Conservation (phyloP, 495 filamentous ascomycete species). For the Cryomyces minteri region DNA sequence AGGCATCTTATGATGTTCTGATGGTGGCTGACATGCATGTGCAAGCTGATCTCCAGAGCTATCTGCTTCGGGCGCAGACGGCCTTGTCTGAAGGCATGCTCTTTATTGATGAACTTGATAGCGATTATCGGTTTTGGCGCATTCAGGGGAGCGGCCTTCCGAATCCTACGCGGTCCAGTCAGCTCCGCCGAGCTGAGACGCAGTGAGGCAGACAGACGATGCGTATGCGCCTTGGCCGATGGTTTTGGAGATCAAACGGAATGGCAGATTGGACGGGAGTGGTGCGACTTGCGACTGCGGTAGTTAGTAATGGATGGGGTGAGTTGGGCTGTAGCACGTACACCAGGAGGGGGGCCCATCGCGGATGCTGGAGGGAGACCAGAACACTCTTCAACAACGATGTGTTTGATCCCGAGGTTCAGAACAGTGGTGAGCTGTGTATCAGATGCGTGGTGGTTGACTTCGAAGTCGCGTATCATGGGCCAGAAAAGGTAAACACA, state of each 20-base stretch:
- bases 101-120: constrained; percentile 97
- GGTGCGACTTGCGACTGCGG: constrained; percentile 69
- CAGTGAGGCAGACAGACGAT: constrained; percentile 40
- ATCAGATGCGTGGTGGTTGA: too few relatives aligned
- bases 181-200: not conserved
- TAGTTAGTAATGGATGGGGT: too few relatives aligned
- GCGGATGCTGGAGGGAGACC: too few relatives aligned
- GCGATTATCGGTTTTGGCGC: constrained; percentile 65
- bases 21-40: constrained; percentile 73
- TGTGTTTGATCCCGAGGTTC: too few relatives aligned
- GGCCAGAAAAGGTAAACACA: not conserved
- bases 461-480: too few relatives aligned
- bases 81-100: constrained; percentile 74
- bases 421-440: too few relatives aligned
- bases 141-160: constrained; percentile 68
- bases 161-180: constrained; percentile 41
- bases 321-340: too few relatives aligned
- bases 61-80: constrained; percentile 79
- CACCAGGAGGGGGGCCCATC: too few relatives aligned
- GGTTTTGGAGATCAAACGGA: constrained; percentile 86
- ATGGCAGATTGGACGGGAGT: constrained; percentile 70
- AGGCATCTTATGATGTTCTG: constrained; percentile 88
- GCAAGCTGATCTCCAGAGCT: constrained; percentile 70
- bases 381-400: too few relatives aligned
- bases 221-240: constrained; percentile 95